Percentiles rank a stretch among this genome's conserved stretches.
phyloP scores from a whole-genome alignment of 306 rosid species.

The Aeschynomene evenia region DNA sequence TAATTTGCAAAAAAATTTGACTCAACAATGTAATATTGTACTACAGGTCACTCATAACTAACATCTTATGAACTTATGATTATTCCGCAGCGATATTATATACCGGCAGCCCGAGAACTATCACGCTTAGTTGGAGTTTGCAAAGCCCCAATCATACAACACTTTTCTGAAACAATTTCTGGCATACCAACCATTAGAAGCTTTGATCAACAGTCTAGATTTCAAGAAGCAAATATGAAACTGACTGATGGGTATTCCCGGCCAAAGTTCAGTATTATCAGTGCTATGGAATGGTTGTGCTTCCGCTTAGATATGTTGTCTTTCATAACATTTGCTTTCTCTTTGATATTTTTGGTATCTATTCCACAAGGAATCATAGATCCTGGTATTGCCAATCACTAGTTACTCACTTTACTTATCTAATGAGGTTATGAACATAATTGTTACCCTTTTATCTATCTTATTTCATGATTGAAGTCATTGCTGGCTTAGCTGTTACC shows the following conservation, averaged over 20 bases:
- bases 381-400: slow-evolving; percentile 43
- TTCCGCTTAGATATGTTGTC: slow-evolving; percentile 65
- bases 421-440: background rate
- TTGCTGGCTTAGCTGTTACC: slow-evolving; percentile 71
- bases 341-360: slow-evolving; percentile 57
- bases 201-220: slow-evolving; percentile 69
- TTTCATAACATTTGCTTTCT: slow-evolving; percentile 53
- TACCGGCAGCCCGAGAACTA: slow-evolving; percentile 65
- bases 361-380: slow-evolving; percentile 54
- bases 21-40: background rate
- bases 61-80: background rate
- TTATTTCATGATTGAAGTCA: slow-evolving; percentile 30
- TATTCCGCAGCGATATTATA: slow-evolving; percentile 29
- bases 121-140: slow-evolving; percentile 76
- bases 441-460: background rate
- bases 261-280: slow-evolving; percentile 54
- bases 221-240: slow-evolving; percentile 59
- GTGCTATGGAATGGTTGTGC: slow-evolving; percentile 74
- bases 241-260: slow-evolving; percentile 62
- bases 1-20: background rate
- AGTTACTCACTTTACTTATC: background rate
- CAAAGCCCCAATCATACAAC: slow-evolving; percentile 83
- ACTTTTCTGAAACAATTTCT: slow-evolving; percentile 77
- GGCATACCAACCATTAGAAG: slow-evolving; percentile 77
- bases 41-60: background rate